Percentiles rank a stretch among this genome's conserved stretches.
Evolutionary conservation across 768 basidiomycete species (phyloP).

Genomic region (Leccinellum rugosiceps): DNA sequence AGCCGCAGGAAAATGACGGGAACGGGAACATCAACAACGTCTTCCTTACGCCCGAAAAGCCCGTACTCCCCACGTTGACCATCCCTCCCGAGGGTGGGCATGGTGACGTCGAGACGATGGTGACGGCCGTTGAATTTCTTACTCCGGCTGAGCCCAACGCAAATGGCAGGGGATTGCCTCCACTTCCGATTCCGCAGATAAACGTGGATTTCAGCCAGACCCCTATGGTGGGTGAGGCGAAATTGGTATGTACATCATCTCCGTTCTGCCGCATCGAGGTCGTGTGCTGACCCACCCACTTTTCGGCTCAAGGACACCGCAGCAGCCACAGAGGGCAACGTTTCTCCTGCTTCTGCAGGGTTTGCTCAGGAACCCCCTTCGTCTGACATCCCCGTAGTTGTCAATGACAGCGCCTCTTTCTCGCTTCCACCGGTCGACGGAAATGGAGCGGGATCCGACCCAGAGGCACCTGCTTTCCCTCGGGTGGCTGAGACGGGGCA

Average conservation of each 20-base stretch:
- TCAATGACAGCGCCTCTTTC: slow-evolving; percentile 33
- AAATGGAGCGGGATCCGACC: slow-evolving; percentile 6
- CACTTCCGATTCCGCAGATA: slow-evolving; percentile 19
- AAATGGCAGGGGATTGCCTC: slow-evolving; percentile 6
- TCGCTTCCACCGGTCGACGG: slow-evolving; percentile 11
- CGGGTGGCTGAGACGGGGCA: background rate
- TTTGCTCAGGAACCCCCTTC: slow-evolving; percentile 4
- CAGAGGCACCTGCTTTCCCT: background rate
- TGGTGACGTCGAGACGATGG: slow-evolving; percentile 21
- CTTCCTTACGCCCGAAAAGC: slow-evolving; percentile 50
- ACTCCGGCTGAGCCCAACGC: slow-evolving; percentile 9
- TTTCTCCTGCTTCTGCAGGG: slow-evolving; percentile 4
- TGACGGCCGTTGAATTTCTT: slow-evolving; percentile 25
- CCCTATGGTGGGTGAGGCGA: slow-evolving; percentile 23
- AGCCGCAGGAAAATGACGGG: slow-evolving; percentile 58
- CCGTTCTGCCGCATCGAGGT: background rate
- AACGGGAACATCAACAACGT: slow-evolving; percentile 73
- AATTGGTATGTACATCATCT: slow-evolving; percentile 11
- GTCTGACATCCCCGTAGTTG: slow-evolving; percentile 31
- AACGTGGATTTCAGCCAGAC: slow-evolving; percentile 23
- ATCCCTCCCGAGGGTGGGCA: background rate
- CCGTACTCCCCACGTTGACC: slow-evolving; percentile 17
- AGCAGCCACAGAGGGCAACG: slow-evolving; percentile 16
- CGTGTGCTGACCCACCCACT: background rate
- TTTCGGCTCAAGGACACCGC: slow-evolving; percentile 22